Evolutionary conservation across 1,284 basidiomycete genomes (phyloP), one percentile per base, ranked within the genome.

Genomic region (Exobasidium cylindrosporum): DNA sequence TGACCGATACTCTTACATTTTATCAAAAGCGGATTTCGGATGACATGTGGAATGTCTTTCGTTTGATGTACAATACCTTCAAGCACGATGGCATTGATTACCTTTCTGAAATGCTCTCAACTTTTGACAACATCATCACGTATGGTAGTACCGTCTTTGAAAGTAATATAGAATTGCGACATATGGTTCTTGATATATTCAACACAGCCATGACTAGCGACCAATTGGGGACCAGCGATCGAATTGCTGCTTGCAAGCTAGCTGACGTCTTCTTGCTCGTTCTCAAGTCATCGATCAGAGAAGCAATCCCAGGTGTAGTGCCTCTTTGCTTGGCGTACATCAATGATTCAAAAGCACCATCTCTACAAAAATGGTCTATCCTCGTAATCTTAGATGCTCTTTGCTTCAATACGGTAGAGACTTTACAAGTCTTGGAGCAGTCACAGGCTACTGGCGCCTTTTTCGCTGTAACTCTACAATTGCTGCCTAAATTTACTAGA

Each of bases 91-190:
- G 89, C 13, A 83, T 90, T 46, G 91, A 93, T 81, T 94, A 91
- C 83, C 61, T 72, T n/a, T 64, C 67, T 89, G 92, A 95, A 79
- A 93, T 93, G 90, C 84, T 92, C 47, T 89, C 90, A 6, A 87
- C 89, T 2, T 82, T 95, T 60, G 91, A 93, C 83, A 95, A 95
- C 83, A 91, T 92, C 79, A 84, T 95, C 57, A 90, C 89, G 13
- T 94, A 88, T 76, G 92, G 92, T 10, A 84, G 86, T 21, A 89
- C 91, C 13, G 82, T 87, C 13, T 88, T 95, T 81, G 87, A 88
- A 72, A 76, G 84, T 32, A 87, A 86, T 55, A 80, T 85, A 0
- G 89, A 91, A 69, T 92, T 94, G 81, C 85, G 87, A 74, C 84
- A 86, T 69, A 91, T 91, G 86, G 81, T 89, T 30, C 81, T 93